Percentiles rank a stretch among this genome's conserved stretches.
These are phyloP conservation scores for Brachypodium distachyon DNA, from an alignment of 202 grass and related monocot genomes.

Conservation along the genomic window DNA sequence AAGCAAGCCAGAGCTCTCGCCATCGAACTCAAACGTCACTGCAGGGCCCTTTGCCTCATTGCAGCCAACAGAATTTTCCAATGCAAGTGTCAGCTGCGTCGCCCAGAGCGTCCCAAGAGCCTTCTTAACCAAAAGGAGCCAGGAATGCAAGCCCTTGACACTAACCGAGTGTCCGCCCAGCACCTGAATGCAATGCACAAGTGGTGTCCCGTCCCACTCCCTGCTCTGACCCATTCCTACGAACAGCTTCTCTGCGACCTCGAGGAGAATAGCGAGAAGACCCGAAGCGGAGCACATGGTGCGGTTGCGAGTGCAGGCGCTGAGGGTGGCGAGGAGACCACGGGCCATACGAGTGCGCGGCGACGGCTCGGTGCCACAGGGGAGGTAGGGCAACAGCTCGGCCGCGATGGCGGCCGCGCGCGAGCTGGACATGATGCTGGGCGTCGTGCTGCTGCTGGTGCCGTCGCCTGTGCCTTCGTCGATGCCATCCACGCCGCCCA, in stretches of 20 bases:
- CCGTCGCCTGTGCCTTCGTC: conserved; percentile 40
- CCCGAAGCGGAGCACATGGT: conserved; percentile 84
- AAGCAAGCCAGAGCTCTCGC: conserved; percentile 77
- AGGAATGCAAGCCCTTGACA: conserved; percentile 66
- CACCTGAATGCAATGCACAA: conserved; percentile 72
- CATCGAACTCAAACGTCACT: conserved; percentile 74
- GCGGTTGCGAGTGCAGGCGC: conserved; percentile 82
- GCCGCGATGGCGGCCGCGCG: conserved; percentile 66
- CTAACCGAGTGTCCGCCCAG: conserved; percentile 68
- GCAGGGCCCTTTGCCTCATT: conserved; percentile 69
- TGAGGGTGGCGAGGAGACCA: conserved; percentile 65
- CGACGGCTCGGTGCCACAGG: conserved; percentile 74
- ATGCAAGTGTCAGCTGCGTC: conserved; percentile 42
- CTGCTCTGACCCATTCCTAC: conserved; percentile 37
- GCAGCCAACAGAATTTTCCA: conserved; percentile 80
- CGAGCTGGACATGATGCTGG: conserved; percentile 84
- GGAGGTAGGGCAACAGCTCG: conserved; percentile 68
- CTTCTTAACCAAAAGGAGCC: conserved; percentile 75
- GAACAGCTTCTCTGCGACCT: conserved; percentile 65
- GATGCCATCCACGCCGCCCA: conserved; percentile 79
- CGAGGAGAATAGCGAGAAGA: conserved; percentile 53
- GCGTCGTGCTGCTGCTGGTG: conserved; percentile 18
- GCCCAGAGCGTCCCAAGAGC: conserved; percentile 60
- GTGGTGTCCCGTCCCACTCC: conserved; percentile 62
- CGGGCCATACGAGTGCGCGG: conserved; percentile 75